These are phyloP conservation scores for Theobroma cacao DNA, from an alignment of 345 rosid genomes.

Conservation along the genomic window DNA sequence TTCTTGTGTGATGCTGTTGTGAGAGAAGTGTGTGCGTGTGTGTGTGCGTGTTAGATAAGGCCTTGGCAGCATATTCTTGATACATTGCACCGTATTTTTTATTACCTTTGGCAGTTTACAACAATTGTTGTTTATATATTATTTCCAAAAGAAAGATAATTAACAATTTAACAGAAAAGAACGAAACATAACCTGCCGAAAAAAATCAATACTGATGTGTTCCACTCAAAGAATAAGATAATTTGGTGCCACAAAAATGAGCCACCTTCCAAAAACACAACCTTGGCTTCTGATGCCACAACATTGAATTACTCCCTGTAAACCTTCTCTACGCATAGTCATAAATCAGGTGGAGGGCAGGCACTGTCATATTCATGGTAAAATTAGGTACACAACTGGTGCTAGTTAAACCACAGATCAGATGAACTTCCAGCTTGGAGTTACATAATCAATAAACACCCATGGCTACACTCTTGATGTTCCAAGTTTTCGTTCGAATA, in stretches of 20 bases:
- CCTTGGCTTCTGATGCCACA: background rate
- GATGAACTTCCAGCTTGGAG: background rate
- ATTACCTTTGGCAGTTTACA: too few relatives aligned
- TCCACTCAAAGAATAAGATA: background rate
- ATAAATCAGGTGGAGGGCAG: background rate
- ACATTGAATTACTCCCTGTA: background rate
- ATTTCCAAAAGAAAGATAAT: background rate
- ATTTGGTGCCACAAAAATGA: background rate
- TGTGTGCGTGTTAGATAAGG: too few relatives aligned
- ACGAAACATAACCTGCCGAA: background rate
- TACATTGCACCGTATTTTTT: too few relatives aligned
- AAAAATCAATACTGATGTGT: background rate
- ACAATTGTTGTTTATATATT: background rate
- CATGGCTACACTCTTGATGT: conserved; percentile 47
- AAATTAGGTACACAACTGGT: background rate
- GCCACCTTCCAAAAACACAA: background rate
- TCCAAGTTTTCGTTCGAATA: conserved; percentile 69
- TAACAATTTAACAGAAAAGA: background rate
- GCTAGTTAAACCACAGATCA: background rate
- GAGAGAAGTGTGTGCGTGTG: too few relatives aligned
- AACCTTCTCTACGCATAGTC: background rate
- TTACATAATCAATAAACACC: background rate
- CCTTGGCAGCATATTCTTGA: too few relatives aligned
- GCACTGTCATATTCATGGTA: background rate
- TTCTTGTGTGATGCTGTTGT: too few relatives aligned